Evolutionary conservation across 2,329 filamentous ascomycete genomes (phyloP).

Genomic region (Purpureocillium takamizusanense): DNA sequence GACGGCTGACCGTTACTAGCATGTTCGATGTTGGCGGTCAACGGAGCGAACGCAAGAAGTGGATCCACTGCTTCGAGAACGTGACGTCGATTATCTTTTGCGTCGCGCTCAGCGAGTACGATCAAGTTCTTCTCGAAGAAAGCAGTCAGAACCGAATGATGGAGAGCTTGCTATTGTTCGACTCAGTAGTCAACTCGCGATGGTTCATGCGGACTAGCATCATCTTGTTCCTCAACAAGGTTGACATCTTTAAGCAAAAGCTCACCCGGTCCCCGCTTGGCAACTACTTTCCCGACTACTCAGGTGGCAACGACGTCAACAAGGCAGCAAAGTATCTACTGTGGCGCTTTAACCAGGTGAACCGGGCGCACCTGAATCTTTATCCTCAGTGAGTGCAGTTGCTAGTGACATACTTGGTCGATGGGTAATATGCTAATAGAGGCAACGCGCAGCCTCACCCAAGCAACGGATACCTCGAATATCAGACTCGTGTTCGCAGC

Average conservation of each 20-base stretch:
- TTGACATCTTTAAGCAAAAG: constrained; percentile 96
- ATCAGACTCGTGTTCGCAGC: constrained; percentile 96
- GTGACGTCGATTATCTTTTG: constrained; percentile 99
- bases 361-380: constrained; percentile 87
- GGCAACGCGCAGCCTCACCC: constrained; percentile 61
- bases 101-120: constrained; percentile 94
- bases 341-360: constrained; percentile 98
- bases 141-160: constrained; percentile 99
- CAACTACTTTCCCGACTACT: constrained; percentile 97
- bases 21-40: constrained; percentile 99
- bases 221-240: constrained; percentile 97
- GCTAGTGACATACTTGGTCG: neutral
- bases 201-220: constrained; percentile 99
- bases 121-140: constrained; percentile 93
- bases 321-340: constrained; percentile 95
- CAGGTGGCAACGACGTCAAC: constrained; percentile 94
- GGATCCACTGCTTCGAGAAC: constrained; percentile 99
- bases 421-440: neutral
- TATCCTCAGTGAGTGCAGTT: constrained; percentile 76
- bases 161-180: constrained; percentile 92
- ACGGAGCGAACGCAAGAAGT: constrained; percentile 96
- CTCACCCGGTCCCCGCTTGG: constrained; percentile 79
- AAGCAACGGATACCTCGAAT: constrained; percentile 98
- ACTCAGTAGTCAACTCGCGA: constrained; percentile 95
- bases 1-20: constrained; percentile 45